Percentiles rank a stretch among this genome's conserved stretches.
These are phyloP conservation scores for Gaillardinia entomophila DNA, from an alignment of 805 yeast species.

Conservation along the genomic window DNA sequence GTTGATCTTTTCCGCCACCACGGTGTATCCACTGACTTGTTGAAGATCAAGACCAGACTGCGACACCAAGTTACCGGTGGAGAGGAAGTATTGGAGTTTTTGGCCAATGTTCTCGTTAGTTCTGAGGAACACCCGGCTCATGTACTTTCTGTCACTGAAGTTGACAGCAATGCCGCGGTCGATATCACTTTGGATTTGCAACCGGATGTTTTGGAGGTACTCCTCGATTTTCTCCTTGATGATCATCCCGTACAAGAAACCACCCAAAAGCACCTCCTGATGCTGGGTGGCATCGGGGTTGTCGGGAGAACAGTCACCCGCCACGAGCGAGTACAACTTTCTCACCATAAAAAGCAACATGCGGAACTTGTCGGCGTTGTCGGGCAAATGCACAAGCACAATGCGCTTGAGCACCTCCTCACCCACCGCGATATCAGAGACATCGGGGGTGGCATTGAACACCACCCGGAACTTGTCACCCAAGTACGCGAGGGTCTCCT, in stretches of 20 bases:
- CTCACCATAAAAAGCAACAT: conserved; percentile 91
- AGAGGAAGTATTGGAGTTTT: conserved; percentile 86
- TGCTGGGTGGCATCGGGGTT: conserved; percentile 99
- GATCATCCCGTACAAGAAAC: conserved; percentile 94
- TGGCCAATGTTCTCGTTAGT: conserved; percentile 92
- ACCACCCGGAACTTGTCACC: conserved; percentile 96
- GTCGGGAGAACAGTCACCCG: conserved; percentile 95
- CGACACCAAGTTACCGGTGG: conserved; percentile 95
- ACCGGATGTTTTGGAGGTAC: conserved; percentile 65
- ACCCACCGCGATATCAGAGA: conserved; percentile 88
- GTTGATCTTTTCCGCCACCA: conserved; percentile 97
- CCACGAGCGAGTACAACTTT: conserved; percentile 89
- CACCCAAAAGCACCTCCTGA: conserved; percentile 93
- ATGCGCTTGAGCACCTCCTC: conserved; percentile 74
- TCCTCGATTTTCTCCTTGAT: conserved; percentile 95
- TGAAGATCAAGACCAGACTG: conserved; percentile 97
- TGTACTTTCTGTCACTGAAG: conserved; percentile 78
- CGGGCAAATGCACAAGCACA: conserved; percentile 80
- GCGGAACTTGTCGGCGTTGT: conserved; percentile 75
- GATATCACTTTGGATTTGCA: conserved; percentile 74
- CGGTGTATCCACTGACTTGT: conserved; percentile 97
- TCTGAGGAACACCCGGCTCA: conserved; percentile 70
- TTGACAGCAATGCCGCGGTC: conserved; percentile 76
- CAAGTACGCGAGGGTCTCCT: conserved; percentile 86
- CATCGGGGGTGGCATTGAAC: conserved; percentile 82